phyloP scores from a whole-genome alignment of 2,329 filamentous ascomycete genomes.

The Paraphaeosphaeria minitans region DNA sequence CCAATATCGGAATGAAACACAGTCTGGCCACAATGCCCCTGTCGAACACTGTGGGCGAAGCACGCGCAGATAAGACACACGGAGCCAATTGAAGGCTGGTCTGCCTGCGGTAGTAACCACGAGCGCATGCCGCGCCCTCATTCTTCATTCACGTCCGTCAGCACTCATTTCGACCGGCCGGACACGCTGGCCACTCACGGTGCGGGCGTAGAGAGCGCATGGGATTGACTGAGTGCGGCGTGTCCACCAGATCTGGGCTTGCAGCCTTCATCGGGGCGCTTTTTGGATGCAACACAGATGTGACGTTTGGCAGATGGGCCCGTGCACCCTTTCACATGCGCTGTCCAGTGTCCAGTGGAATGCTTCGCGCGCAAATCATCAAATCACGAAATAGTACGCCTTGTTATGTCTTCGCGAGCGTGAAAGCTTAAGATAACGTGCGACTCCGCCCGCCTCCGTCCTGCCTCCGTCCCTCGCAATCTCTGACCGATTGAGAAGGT shows the following conservation, averaged over 20 bases:
- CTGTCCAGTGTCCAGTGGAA: not conserved
- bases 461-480: not conserved
- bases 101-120: not conserved
- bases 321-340: conserved; percentile 9
- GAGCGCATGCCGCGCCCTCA: conserved; percentile 3
- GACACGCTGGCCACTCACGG: not conserved
- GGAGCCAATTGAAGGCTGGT: conserved; percentile 1
- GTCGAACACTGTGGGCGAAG: not conserved
- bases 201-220: not conserved
- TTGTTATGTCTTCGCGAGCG: not conserved
- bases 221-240: not conserved
- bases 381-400: conserved; percentile 4
- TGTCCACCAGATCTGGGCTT: not conserved
- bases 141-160: not conserved
- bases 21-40: not conserved
- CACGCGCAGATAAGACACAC: conserved; percentile 1
- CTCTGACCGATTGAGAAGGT: not conserved
- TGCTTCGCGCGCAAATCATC: not conserved
- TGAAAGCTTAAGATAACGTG: not conserved
- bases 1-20: conserved; percentile 1
- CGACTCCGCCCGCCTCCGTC: not conserved
- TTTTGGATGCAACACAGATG: not conserved
- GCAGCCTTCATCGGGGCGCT: not conserved
- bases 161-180: not conserved
- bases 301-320: not conserved